These are phyloP conservation scores for Suillus ampliporus DNA, from an alignment of 768 basidiomycete genomes.

Conservation along the genomic window DNA sequence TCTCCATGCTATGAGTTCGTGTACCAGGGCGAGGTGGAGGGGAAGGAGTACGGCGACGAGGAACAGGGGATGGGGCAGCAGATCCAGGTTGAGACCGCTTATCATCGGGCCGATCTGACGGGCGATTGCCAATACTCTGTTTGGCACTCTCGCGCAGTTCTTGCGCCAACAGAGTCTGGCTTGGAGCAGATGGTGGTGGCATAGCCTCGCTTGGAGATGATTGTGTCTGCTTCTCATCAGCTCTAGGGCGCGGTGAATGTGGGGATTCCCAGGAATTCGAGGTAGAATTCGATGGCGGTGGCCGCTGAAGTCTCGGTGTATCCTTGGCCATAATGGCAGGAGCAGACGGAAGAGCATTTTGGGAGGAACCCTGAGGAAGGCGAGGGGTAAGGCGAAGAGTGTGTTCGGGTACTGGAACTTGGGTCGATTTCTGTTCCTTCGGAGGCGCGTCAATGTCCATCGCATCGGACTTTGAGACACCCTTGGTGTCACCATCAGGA, in stretches of 20 bases:
- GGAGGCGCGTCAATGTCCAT: slow-evolving; percentile 44
- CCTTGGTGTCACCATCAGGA: slow-evolving; percentile 35
- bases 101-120: slow-evolving; percentile 47
- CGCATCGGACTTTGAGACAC: slow-evolving; percentile 28
- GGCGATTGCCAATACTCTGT: slow-evolving; percentile 55
- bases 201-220: slow-evolving; percentile 47
- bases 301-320: slow-evolving; percentile 23
- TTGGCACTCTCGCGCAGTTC: slow-evolving; percentile 83
- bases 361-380: slow-evolving; percentile 24
- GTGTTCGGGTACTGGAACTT: neutral
- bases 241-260: slow-evolving; percentile 46
- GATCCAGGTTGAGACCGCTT: slow-evolving; percentile 57
- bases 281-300: slow-evolving; percentile 16
- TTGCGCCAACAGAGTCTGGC: slow-evolving; percentile 78
- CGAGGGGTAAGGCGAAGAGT: slow-evolving; percentile 18
- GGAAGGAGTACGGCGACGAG: slow-evolving; percentile 67
- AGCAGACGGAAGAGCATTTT: slow-evolving; percentile 20
- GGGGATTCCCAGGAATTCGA: slow-evolving; percentile 40
- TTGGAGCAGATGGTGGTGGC: slow-evolving; percentile 81
- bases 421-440: slow-evolving; percentile 29
- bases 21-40: slow-evolving; percentile 71
- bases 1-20: slow-evolving; percentile 72
- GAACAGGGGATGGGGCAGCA: slow-evolving; percentile 54
- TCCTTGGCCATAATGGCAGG: slow-evolving; percentile 24
- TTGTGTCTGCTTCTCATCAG: slow-evolving; percentile 47